Base-by-base conservation (phyloP, 2,329 filamentous ascomycete species). In the Neurospora crassa region DNA sequence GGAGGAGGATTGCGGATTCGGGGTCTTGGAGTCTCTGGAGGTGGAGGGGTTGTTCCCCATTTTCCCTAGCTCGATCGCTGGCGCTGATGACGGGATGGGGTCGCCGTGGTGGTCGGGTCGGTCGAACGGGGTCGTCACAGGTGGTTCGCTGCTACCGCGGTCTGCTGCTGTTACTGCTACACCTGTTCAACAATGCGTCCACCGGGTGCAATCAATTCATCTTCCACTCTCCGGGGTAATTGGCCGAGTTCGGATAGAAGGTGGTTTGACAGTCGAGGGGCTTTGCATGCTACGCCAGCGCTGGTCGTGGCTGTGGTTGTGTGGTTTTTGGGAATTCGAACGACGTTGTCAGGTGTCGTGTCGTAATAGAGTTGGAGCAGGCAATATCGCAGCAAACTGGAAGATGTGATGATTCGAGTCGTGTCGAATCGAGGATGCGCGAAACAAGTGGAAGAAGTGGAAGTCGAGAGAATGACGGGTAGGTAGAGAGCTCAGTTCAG, bases 1-100 rank as follows among this genome's bases (percentile, higher is more conserved):
- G 14, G 73, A 74, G 14, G 73, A 74, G 59, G 75, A 74, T 68
- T 75, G 74, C 69, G 74, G 73, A 71, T 72, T 73, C 72, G 73
- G 70, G 67, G 76, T 72, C 75, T 79, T 78, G 42, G 76, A 63
- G 29, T 63, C 53, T 63, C 53, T 79, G 70, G 76, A 74, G 11
- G 79, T 78, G 69, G 79, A 80, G 67, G 78, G 78, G 75, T 77
- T 79, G 77, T 80, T 80, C 73, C 79, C 79, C 79, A 80, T 80
- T 75, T 76, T 77, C 67, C 41, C 53, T 72, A 47, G 70, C 68
- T 70, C 34, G 63, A 70, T 71, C 37, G 68, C 59, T 40, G 63
- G 71, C 53, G 53, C 29, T 63, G 53, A 29, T 63, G 53, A 63
- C 53, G 29, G 53, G 29, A 63, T 63, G 53, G 53, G 53, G 24